Conservation (phyloP, 2,329 filamentous ascomycete species). For the Elsinoe batatas region DNA sequence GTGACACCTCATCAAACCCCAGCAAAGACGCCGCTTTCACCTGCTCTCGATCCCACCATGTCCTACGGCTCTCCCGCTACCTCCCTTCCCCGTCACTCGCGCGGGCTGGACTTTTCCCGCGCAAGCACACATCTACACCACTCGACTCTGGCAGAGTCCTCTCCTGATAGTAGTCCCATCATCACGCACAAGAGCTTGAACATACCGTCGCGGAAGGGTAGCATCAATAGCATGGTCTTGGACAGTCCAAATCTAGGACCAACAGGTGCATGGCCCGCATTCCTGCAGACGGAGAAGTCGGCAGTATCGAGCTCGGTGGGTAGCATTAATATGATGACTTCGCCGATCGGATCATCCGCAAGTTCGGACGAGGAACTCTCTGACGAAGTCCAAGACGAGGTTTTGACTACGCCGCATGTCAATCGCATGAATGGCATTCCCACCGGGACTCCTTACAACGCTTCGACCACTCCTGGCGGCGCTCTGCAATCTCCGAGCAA, state of each 20-base stretch:
- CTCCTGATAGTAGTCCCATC: slow-evolving; percentile 82
- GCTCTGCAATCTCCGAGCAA: neutral
- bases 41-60: slow-evolving; percentile 74
- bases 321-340: slow-evolving; percentile 68
- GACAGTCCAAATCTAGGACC: slow-evolving; percentile 56
- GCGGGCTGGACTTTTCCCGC: slow-evolving; percentile 85
- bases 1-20: slow-evolving; percentile 36
- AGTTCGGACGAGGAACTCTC: slow-evolving; percentile 48
- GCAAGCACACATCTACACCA: slow-evolving; percentile 92
- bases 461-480: slow-evolving; percentile 38
- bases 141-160: slow-evolving; percentile 83
- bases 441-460: slow-evolving; percentile 35
- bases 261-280: slow-evolving; percentile 18
- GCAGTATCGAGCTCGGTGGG: slow-evolving; percentile 72
- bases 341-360: slow-evolving; percentile 63
- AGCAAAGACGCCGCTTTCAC: slow-evolving; percentile 60
- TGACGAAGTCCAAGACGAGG: slow-evolving; percentile 53
- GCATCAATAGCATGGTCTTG: slow-evolving; percentile 32
- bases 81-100: slow-evolving; percentile 76
- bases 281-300: slow-evolving; percentile 49
- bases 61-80: slow-evolving; percentile 82
- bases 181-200: slow-evolving; percentile 59
- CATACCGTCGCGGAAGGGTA: slow-evolving; percentile 46
- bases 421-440: slow-evolving; percentile 45
- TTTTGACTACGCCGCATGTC: slow-evolving; percentile 73